Percentiles rank a stretch among this genome's conserved stretches.
phyloP scores from a whole-genome alignment of 192 early-diverging fungal species.

The Backusella parvicylindrica region DNA sequence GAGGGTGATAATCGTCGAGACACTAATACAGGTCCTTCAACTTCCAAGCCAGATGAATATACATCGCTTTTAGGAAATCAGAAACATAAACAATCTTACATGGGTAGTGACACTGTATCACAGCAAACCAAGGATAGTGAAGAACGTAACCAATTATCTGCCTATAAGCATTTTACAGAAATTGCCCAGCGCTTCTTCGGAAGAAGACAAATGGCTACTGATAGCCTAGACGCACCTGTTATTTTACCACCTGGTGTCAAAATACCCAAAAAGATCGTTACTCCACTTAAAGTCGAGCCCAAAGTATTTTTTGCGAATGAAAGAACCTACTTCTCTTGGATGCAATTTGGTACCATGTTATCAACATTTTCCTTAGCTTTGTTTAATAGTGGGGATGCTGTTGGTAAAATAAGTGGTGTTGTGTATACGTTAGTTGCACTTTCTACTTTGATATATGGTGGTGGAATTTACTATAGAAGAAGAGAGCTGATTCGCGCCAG shows the following conservation, averaged over 20 bases:
- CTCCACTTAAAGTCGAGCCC: conserved; percentile 70
- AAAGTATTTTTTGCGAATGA: conserved; percentile 89
- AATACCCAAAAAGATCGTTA: conserved; percentile 38
- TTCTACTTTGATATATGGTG: conserved; percentile 63
- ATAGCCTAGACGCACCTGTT: not conserved
- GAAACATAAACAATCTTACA: not conserved
- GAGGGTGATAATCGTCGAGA: not conserved
- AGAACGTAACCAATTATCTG: not conserved
- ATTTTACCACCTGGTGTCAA: conserved; percentile 29
- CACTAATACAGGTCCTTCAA: not conserved
- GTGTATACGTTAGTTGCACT: conserved; percentile 68
- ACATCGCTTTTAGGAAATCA: conserved; percentile 9
- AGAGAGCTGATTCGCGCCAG: conserved; percentile 59
- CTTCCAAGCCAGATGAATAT: not conserved
- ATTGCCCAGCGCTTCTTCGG: not conserved
- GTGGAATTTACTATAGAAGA: conserved; percentile 66
- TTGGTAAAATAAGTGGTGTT: conserved; percentile 62
- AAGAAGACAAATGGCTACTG: not conserved
- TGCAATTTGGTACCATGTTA: conserved; percentile 68
- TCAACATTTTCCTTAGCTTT: conserved; percentile 65
- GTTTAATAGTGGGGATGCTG: conserved; percentile 69
- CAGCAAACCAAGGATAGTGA: not conserved
- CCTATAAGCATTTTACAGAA: not conserved
- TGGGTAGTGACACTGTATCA: not conserved
- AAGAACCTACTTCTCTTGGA: conserved; percentile 79